Conservation (phyloP, 1,284 basidiomycete genomes). For the Waitea zeae region DNA sequence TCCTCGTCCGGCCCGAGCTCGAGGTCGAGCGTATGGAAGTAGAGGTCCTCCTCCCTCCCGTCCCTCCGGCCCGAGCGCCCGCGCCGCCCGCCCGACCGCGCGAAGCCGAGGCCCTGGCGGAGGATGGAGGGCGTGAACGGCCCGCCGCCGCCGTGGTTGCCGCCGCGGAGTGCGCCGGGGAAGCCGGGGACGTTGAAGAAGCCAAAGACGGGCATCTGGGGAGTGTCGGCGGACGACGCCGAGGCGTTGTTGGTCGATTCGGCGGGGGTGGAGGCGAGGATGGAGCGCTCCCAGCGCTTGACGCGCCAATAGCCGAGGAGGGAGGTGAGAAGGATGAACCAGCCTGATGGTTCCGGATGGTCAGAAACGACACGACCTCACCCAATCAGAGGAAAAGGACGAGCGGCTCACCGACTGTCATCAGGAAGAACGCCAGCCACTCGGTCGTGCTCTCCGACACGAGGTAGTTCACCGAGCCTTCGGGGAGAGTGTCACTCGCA, state of each 20-base stretch:
- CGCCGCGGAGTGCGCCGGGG: conserved; percentile 17
- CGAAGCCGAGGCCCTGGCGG: conserved; percentile 29
- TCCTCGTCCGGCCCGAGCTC: conserved; percentile 13
- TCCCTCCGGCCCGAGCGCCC: conserved; percentile 10
- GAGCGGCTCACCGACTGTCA: conserved; percentile 57
- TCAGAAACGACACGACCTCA: neutral
- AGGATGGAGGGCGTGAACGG: too few relatives aligned
- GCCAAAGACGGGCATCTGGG: conserved; percentile 22
- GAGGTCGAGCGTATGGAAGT: conserved; percentile 1
- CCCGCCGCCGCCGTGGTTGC: too few relatives aligned
- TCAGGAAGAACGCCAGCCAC: conserved; percentile 87
- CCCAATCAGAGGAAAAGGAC: conserved; percentile 5
- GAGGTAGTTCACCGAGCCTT: conserved; percentile 7
- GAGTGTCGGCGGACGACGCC: conserved; percentile 15
- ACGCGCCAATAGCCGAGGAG: conserved; percentile 86
- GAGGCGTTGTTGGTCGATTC: conserved; percentile 6
- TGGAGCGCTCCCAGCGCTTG: conserved; percentile 71
- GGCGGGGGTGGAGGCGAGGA: conserved; percentile 31
- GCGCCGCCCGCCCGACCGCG: conserved; percentile 9
- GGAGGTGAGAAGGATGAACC: conserved; percentile 83
- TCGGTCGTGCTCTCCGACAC: conserved; percentile 43
- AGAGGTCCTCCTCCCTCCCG: conserved; percentile 12
- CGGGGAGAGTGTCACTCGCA: conserved; percentile 6
- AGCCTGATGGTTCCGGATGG: conserved; percentile 29
- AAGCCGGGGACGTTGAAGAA: conserved; percentile 26